Conservation (phyloP, 2,329 filamentous ascomycete genomes). For the Fusarium phyllophilum region DNA sequence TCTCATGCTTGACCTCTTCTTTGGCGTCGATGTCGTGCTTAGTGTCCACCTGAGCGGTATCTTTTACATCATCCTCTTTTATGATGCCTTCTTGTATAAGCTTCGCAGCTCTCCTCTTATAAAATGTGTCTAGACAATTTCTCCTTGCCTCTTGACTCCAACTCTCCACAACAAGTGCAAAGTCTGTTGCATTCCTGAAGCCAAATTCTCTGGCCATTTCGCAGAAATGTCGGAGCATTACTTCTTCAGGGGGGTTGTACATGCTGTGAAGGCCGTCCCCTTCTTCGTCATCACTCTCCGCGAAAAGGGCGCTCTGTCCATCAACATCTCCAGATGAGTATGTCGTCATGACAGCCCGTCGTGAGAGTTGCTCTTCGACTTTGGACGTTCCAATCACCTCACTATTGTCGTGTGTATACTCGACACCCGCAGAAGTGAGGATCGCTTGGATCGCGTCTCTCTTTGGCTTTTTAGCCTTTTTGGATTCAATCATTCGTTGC, state of each 20-base stretch:
- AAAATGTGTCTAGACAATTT: constrained; percentile 83
- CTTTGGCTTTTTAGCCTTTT: constrained; percentile 54
- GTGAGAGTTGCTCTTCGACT: constrained; percentile 86
- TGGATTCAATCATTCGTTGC: constrained; percentile 47
- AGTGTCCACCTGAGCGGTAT: constrained; percentile 30
- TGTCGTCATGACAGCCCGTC: constrained; percentile 73
- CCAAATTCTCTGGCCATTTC: constrained; percentile 86
- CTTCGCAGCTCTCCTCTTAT: constrained; percentile 70
- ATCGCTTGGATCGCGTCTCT: constrained; percentile 89
- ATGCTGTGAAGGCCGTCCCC: constrained; percentile 48
- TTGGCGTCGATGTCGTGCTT: constrained; percentile 13
- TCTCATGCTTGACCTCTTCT: constrained; percentile 23
- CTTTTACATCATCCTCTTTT: constrained; percentile 41
- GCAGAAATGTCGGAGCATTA: constrained; percentile 86
- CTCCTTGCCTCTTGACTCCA: constrained; percentile 88
- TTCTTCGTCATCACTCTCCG: constrained; percentile 56
- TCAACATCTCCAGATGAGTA: constrained; percentile 57
- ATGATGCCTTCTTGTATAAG: constrained; percentile 49
- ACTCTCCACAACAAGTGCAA: constrained; percentile 88
- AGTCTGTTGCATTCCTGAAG: constrained; percentile 80
- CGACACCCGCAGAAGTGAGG: constrained; percentile 84
- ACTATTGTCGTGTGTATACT: constrained; percentile 96
- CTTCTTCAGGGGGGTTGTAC: constrained; percentile 79
- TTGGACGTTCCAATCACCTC: constrained; percentile 94
- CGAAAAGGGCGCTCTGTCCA: constrained; percentile 67